Base-by-base conservation (phyloP, 495 filamentous ascomycete genomes). In the Bathelium albidoporum region DNA sequence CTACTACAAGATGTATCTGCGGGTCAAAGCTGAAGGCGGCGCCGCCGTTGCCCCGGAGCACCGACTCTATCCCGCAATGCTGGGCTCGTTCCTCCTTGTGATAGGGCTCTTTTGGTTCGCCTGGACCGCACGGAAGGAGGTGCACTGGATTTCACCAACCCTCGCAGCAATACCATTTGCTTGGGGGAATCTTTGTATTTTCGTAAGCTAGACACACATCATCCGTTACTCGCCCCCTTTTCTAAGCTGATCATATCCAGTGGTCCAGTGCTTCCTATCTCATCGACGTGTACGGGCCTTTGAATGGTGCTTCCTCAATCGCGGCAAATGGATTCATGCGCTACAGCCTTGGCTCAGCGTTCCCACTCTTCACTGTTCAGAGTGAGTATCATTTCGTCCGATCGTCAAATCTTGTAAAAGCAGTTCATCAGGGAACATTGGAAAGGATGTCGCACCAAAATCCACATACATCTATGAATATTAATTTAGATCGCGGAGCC, bases 281-380 rank as follows among this genome's bases (percentile, higher is more conserved):
- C 0, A 72, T 81, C 24, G 86, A 89, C 61, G 76, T 79, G 0
- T 88, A 88, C 64, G 78, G 79, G 16, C 77, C 79, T 3, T 71
- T 76, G 20, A 83, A 81, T 32, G 80, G 84, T 1, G 86, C 87
- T 0, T 82, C 79, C 39, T 85, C 86, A 2, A 68, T 82, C 29
- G 84, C 83, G 9, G 85, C 85, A 0, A 87, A 88, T 62, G 83
- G 84, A 11, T 71, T 91, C 29, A 73, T 84, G 2, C 77, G 88
- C 32, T 90, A 90, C 65, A 68, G 73, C 0, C 64, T 87, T 22
- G 85, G 81, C 1, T 83, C 81, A 22, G 81, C 76, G 2, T 90
- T 89, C 68, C 88, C 88, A 5, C 77, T 91, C 2, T 80, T 80
- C 64, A 77, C 77, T 2, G 62, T 78, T 18, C 76, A 76, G 58